phyloP scores from a whole-genome alignment of 75 land plant species.

The Sequoiadendron giganteum region DNA sequence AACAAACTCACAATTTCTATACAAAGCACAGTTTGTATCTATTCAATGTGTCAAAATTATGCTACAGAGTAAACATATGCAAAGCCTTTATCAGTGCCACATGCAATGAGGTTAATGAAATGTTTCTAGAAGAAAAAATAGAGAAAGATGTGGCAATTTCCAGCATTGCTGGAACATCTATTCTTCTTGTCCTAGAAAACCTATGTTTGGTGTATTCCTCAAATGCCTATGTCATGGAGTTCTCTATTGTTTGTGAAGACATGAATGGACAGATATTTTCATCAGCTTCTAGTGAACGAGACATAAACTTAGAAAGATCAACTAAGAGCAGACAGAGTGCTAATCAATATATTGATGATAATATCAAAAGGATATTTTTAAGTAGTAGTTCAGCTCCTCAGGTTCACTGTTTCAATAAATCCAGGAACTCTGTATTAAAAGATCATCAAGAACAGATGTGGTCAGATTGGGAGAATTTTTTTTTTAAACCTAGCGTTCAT shows the following conservation, averaged over 20 bases:
- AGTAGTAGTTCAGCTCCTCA: background rate
- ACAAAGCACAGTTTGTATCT: background rate
- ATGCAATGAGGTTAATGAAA: slow-evolving; percentile 1
- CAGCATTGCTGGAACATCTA: background rate
- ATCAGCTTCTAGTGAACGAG: background rate
- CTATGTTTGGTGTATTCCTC: background rate
- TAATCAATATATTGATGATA: background rate
- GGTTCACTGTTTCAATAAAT: background rate
- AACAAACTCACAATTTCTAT: background rate
- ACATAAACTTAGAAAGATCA: background rate
- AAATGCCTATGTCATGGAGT: background rate
- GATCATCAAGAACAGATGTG: background rate
- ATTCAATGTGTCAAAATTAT: background rate
- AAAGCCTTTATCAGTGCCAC: background rate
- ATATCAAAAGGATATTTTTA: background rate
- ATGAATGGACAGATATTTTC: slow-evolving; percentile 8
- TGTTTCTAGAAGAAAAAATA: background rate
- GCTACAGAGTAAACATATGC: slow-evolving; percentile 6
- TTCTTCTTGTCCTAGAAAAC: background rate
- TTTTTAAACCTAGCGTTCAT: background rate
- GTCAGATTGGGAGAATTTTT: slow-evolving; percentile 7
- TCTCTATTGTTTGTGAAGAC: slow-evolving; percentile 11
- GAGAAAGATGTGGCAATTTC: slow-evolving; percentile 6
- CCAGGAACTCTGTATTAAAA: background rate
- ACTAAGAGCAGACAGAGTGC: background rate